These are phyloP conservation scores for Verticillium isaacii DNA, from an alignment of 2,329 filamentous ascomycete species.

Conservation along the genomic window DNA sequence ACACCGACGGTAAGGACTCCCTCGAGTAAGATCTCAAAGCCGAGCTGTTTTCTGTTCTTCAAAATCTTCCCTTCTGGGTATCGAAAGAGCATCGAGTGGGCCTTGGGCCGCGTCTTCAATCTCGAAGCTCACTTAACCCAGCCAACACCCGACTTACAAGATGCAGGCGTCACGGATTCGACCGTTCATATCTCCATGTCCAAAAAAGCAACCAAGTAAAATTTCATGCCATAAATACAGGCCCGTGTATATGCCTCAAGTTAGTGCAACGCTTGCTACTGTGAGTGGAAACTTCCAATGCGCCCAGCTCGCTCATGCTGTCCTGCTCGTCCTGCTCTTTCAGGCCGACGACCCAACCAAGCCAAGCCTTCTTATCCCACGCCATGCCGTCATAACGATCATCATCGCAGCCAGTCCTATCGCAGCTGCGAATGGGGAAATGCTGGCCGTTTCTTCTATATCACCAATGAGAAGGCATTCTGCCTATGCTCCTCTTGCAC, in stretches of 20 bases:
- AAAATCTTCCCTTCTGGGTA: too few species aligned
- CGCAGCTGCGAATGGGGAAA: background rate
- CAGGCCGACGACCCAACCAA: background rate
- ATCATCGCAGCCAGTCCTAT: background rate
- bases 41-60: too few species aligned
- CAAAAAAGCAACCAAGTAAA: background rate
- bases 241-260: background rate
- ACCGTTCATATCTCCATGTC: too few species aligned
- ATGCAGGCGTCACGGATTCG: too few species aligned
- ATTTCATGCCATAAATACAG: background rate
- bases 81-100: too few species aligned
- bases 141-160: too few species aligned
- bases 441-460: background rate
- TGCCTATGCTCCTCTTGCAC: constrained; percentile 20
- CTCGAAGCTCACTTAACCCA: too few species aligned
- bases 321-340: background rate
- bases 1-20: too few species aligned
- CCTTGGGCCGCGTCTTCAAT: too few species aligned
- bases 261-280: background rate
- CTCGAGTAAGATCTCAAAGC: too few species aligned
- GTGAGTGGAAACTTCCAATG: background rate
- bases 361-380: background rate
- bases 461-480: background rate
- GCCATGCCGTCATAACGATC: background rate
- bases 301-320: background rate